Conservation (phyloP, 805 yeast genomes). For the Sugiyamaella americana region DNA sequence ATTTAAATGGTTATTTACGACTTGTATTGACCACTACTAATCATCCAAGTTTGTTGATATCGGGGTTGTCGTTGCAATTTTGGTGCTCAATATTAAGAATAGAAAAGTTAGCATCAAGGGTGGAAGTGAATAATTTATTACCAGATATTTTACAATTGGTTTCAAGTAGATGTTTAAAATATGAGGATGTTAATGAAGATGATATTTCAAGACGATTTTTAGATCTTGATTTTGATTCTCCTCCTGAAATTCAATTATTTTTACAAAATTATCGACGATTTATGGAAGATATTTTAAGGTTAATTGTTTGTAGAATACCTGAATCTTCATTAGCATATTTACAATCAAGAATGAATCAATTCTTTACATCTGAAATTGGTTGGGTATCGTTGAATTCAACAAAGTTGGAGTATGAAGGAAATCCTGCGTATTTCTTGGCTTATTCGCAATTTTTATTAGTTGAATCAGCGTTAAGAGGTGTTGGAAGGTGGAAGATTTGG, state of each 20-base stretch:
- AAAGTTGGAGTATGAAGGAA: conserved; percentile 49
- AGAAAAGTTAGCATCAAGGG: conserved; percentile 48
- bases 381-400: conserved; percentile 51
- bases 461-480: conserved; percentile 86
- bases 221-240: conserved; percentile 83
- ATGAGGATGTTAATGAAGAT: conserved; percentile 59
- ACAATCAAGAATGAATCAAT: conserved; percentile 61
- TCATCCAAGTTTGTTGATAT: conserved; percentile 80
- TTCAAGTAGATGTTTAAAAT: conserved; percentile 72
- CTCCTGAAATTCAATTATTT: conserved; percentile 71
- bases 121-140: conserved; percentile 45
- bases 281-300: conserved; percentile 84
- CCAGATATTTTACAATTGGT: conserved; percentile 69
- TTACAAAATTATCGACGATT: conserved; percentile 73
- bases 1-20: conserved; percentile 60
- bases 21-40: conserved; percentile 74
- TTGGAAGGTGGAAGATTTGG: conserved; percentile 95
- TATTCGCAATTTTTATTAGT: conserved; percentile 78
- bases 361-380: conserved; percentile 64
- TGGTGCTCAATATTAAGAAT: conserved; percentile 89
- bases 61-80: conserved; percentile 85
- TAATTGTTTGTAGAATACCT: conserved; percentile 80
- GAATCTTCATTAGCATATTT: conserved; percentile 78
- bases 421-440: conserved; percentile 64
- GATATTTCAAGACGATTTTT: conserved; percentile 59